phyloP scores from a whole-genome alignment of 2,329 filamentous ascomycete species.

The Huntiella abstrusa region DNA sequence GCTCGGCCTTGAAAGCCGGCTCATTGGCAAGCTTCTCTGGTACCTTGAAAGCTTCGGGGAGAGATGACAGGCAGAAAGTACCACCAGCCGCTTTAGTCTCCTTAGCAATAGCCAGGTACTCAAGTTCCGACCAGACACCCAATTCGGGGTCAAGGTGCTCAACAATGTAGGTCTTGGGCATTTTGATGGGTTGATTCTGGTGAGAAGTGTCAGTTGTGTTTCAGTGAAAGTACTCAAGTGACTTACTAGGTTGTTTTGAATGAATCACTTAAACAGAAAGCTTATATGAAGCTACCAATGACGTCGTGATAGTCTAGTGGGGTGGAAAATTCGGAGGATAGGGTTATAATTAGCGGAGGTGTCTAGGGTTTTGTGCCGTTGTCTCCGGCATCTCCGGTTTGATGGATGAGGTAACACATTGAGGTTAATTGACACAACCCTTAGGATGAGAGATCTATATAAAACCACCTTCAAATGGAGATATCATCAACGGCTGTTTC shows the following conservation, averaged over 20 bases:
- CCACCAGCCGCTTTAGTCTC: slow-evolving; percentile 53
- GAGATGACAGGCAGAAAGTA: slow-evolving; percentile 64
- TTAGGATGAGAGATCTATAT: no score
- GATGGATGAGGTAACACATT: no score
- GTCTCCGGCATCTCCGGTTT: no score
- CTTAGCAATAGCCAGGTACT: slow-evolving; percentile 72
- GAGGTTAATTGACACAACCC: no score
- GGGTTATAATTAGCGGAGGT: not conserved
- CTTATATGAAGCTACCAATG: not conserved
- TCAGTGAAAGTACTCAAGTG: not conserved
- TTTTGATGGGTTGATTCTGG: not conserved
- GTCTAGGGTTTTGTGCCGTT: not conserved
- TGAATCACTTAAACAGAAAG: no score
- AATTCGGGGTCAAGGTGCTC: slow-evolving; percentile 93
- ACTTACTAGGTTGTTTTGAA: not conserved
- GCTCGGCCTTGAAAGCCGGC: slow-evolving; percentile 51
- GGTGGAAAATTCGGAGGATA: not conserved
- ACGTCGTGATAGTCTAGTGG: not conserved
- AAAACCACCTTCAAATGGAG: no score
- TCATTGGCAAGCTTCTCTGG: slow-evolving; percentile 35
- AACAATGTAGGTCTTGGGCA: slow-evolving; percentile 56
- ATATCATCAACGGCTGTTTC: no score
- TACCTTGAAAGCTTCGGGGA: slow-evolving; percentile 50
- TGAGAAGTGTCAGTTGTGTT: not conserved
- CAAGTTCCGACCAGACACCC: slow-evolving; percentile 81